phyloP scores from a whole-genome alignment of 192 early-diverging fungal species.

The Coemansia javaensis region DNA sequence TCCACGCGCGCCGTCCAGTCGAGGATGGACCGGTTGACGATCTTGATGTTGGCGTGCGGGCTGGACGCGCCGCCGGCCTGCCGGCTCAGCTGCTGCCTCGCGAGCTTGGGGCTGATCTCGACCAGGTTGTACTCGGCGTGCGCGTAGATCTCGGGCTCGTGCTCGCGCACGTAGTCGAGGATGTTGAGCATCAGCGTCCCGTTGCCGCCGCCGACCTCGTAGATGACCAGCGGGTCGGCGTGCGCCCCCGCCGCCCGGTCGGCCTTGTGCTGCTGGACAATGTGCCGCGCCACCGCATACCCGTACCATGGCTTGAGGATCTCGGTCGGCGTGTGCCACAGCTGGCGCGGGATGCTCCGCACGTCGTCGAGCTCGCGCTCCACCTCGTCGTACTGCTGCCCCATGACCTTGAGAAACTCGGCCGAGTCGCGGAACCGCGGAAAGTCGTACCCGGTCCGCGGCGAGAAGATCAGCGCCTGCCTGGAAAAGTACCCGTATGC shows the following conservation, averaged over 20 bases:
- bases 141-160: slow-evolving; percentile 74
- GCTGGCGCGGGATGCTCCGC: slow-evolving; percentile 73
- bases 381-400: slow-evolving; percentile 72
- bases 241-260: slow-evolving; percentile 23
- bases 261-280: slow-evolving; percentile 71
- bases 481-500: slow-evolving; percentile 97
- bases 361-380: slow-evolving; percentile 72
- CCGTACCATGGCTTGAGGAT: slow-evolving; percentile 92
- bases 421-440: slow-evolving; percentile 60
- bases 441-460: slow-evolving; percentile 61
- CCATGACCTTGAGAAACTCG: slow-evolving; percentile 69
- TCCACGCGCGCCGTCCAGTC: slow-evolving; percentile 73
- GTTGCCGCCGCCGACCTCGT: slow-evolving; percentile 96
- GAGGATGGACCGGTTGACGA: slow-evolving; percentile 91
- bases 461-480: slow-evolving; percentile 79
- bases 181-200: slow-evolving; percentile 94
- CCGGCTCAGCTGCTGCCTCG: slow-evolving; percentile 57
- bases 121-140: slow-evolving; percentile 82
- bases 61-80: slow-evolving; percentile 26
- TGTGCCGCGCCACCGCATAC: slow-evolving; percentile 83
- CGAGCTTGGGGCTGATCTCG: slow-evolving; percentile 85
- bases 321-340: slow-evolving; percentile 99
- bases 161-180: slow-evolving; percentile 76
- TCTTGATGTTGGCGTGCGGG: slow-evolving; percentile 59
- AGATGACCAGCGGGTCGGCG: slow-evolving; percentile 73